These are phyloP conservation scores for Helotiales sp. DNA, from an alignment of 2,329 filamentous ascomycete genomes.

Conservation along the genomic window DNA sequence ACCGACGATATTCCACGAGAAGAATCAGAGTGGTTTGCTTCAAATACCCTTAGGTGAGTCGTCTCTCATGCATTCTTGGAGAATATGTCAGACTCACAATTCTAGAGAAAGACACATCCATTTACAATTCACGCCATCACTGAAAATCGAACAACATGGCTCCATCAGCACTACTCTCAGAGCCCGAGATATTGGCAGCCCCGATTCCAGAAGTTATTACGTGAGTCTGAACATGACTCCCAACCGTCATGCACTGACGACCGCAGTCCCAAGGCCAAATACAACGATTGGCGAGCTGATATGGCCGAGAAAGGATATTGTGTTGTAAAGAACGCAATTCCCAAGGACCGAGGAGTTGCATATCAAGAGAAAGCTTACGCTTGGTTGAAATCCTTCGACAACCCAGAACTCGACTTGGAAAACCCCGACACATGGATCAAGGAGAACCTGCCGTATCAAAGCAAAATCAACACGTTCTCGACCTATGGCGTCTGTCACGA, in stretches of 20 bases:
- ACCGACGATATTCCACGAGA: no score
- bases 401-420: conserved; percentile 15
- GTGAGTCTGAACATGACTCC: neutral
- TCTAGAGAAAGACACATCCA: no score
- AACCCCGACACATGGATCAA: conserved; percentile 37
- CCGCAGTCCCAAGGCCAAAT: conserved; percentile 2
- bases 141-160: conserved; percentile 1
- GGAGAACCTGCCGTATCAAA: conserved; percentile 42
- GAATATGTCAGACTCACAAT: no score
- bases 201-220: neutral
- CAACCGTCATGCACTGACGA: neutral
- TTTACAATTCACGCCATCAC: no score
- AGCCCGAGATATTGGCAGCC: neutral
- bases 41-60: no score
- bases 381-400: conserved; percentile 26
- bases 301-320: conserved; percentile 15
- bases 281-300: conserved; percentile 17
- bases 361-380: conserved; percentile 18
- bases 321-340: conserved; percentile 18
- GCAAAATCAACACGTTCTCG: conserved; percentile 50
- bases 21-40: no score
- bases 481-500: conserved; percentile 45
- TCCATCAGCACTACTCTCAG: conserved; percentile 3
- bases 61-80: neutral
- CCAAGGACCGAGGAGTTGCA: conserved; percentile 9